Conservation (phyloP, 768 basidiomycete species). For the Suillus americanus region DNA sequence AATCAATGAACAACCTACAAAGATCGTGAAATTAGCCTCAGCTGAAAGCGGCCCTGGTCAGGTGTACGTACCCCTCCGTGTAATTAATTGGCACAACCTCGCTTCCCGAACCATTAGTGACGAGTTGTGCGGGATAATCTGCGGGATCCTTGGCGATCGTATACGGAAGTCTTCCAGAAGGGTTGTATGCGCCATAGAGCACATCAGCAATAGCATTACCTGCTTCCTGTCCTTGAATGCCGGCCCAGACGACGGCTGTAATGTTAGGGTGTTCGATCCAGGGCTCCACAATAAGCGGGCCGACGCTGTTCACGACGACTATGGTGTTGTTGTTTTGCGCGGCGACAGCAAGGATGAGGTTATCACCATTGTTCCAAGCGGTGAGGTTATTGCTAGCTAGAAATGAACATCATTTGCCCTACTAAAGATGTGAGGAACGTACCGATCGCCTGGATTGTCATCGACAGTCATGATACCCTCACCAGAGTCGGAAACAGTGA, state of each 20-base stretch:
- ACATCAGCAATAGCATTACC: slow-evolving; percentile 72
- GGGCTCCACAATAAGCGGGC: slow-evolving; percentile 58
- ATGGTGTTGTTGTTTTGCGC: slow-evolving; percentile 38
- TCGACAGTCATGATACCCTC: slow-evolving; percentile 79
- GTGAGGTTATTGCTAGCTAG: slow-evolving; percentile 59
- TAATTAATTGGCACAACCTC: slow-evolving; percentile 54
- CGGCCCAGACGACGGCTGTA: slow-evolving; percentile 73
- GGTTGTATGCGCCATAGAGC: slow-evolving; percentile 67
- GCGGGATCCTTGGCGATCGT: slow-evolving; percentile 62
- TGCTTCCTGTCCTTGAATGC: slow-evolving; percentile 62
- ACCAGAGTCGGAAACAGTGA: slow-evolving; percentile 75
- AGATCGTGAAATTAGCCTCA: not conserved
- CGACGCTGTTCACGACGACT: slow-evolving; percentile 42
- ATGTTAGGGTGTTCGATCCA: slow-evolving; percentile 77
- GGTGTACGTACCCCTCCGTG: slow-evolving; percentile 46
- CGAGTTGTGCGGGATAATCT: slow-evolving; percentile 61
- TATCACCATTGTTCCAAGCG: slow-evolving; percentile 72
- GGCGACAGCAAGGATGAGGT: slow-evolving; percentile 67
- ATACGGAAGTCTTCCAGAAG: slow-evolving; percentile 68
- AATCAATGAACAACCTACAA: slow-evolving; percentile 57
- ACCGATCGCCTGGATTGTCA: slow-evolving; percentile 76
- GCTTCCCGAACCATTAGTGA: slow-evolving; percentile 34
- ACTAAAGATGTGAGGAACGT: slow-evolving; percentile 11
- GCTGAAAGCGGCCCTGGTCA: not conserved
- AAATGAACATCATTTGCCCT: not conserved